phyloP scores from a whole-genome alignment of 331 rosid species.

The Arachis monticola region DNA sequence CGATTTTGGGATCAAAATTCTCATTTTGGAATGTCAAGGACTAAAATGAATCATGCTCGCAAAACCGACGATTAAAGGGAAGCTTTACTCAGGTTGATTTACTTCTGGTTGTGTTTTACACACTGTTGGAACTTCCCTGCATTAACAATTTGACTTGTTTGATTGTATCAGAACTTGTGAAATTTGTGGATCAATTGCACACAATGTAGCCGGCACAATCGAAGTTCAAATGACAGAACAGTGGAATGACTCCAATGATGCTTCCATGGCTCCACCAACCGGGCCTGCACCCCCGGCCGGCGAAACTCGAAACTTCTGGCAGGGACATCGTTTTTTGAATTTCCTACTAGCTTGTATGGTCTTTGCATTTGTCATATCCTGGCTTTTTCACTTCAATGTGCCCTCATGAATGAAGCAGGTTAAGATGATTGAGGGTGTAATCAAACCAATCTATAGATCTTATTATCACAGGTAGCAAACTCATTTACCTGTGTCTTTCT shows the following conservation, averaged over 20 bases:
- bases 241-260: constrained; percentile 56
- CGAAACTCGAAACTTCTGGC: constrained; percentile 80
- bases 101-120: constrained; percentile 5
- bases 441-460: constrained; percentile 30
- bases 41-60: too few relatives aligned
- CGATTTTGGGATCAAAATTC: too few relatives aligned
- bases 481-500: constrained; percentile 44
- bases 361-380: constrained; percentile 91
- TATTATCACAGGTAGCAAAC: constrained; percentile 38
- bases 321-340: constrained; percentile 85
- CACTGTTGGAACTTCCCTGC: neutral
- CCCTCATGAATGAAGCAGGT: constrained; percentile 60
- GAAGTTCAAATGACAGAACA: constrained; percentile 69
- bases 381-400: constrained; percentile 94
- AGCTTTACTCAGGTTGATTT: neutral
- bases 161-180: constrained; percentile 76
- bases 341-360: constrained; percentile 95
- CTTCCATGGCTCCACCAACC: constrained; percentile 46
- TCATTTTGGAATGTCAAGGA: too few relatives aligned
- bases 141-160: constrained; percentile 20
- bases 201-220: constrained; percentile 65
- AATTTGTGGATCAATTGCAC: constrained; percentile 87
- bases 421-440: constrained; percentile 42
- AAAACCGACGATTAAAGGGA: too few relatives aligned
- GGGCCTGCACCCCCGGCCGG: constrained; percentile 43